Conservation (phyloP, 768 basidiomycete species). For the Hygrophoropsis aurantiaca region DNA sequence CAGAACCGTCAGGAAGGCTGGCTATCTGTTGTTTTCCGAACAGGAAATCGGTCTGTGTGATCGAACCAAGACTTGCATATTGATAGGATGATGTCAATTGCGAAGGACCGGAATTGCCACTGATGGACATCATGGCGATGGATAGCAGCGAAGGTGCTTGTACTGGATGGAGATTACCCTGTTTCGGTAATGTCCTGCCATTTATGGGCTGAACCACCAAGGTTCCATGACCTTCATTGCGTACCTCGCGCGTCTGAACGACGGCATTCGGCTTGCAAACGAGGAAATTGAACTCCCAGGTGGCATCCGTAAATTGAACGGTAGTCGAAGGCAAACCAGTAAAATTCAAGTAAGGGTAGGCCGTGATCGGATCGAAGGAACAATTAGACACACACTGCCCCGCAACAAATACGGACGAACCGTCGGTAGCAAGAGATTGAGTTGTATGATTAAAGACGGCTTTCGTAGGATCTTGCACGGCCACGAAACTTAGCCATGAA, state of each 20-base stretch:
- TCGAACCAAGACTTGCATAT: conserved; percentile 10
- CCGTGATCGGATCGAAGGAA: neutral
- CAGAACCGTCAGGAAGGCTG: conserved; percentile 4
- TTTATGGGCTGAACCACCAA: conserved; percentile 16
- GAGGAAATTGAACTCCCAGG: conserved; percentile 22
- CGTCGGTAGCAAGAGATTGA: conserved; percentile 12
- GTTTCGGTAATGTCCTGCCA: conserved; percentile 9
- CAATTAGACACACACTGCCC: conserved; percentile 22
- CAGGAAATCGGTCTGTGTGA: conserved; percentile 17
- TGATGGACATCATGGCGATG: conserved; percentile 12
- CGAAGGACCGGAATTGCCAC: conserved; percentile 1
- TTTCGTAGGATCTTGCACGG: conserved; percentile 6
- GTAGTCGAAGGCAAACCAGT: conserved; percentile 10
- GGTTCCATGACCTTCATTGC: conserved; percentile 15
- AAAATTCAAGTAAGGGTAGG: conserved; percentile 9
- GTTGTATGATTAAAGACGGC: conserved; percentile 22
- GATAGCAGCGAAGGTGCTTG: conserved; percentile 25
- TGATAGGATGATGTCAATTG: neutral
- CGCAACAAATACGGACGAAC: conserved; percentile 21
- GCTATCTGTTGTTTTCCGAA: conserved; percentile 17
- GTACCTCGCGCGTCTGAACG: conserved; percentile 27
- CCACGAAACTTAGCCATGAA: neutral
- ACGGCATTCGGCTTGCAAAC: conserved; percentile 18
- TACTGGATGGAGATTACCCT: conserved; percentile 22
- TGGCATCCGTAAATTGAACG: conserved; percentile 10